Evolutionary conservation across 75 land plant species (phyloP), one percentile per base, ranked within the genome.

Genomic region (Adiantum capillusveneris): DNA sequence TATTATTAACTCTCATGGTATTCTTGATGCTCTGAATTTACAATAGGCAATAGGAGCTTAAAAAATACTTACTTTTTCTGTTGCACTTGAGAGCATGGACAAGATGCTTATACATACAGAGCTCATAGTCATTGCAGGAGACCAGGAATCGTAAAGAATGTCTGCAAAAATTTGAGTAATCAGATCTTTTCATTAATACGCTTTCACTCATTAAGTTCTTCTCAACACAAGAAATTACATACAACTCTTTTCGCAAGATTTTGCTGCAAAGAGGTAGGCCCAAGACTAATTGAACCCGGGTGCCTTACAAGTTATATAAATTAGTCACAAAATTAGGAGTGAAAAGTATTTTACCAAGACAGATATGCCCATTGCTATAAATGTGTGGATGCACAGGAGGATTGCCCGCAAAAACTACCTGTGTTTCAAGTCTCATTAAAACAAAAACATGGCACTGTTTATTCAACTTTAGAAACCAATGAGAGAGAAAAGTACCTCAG

Each of bases 361-460:
- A 75, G 50, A 75, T 75, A 44, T 75, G 78, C 6, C 78, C 78
- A 65, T 75, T 75, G 69, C 78, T 75, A 63, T 75, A 75, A 54
- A 75, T 75, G 46, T 75, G 78, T 31, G 78, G 78, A 63, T 75
- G 78, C 63, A 75, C 11, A 11, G 78, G 78, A 25, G 76, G 54
- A 14, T 70, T 29, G 18, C 75, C 60, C 30, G 65, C 53, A 56
- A 75, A 75, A 20, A 75, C 58, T 27, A 75, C 78, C 78, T 75
- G 61, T 42, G 16, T 14, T 24, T 29, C 20, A 6, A 56, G 0
- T 26, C 58, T 31, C 29, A 11, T 46, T 34, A 53, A 21, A 34
- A 50, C 19, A 25, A 16, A 42, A 63, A 29, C 29, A 14, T n/a
- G n/a, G n/a, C n/a, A n/a, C n/a, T n/a, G n/a, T n/a, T n/a, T n/a